Percentiles rank a stretch among this genome's conserved stretches.
Conservation (phyloP, 2,329 filamentous ascomycete genomes). For the Xylariaceae sp. region DNA sequence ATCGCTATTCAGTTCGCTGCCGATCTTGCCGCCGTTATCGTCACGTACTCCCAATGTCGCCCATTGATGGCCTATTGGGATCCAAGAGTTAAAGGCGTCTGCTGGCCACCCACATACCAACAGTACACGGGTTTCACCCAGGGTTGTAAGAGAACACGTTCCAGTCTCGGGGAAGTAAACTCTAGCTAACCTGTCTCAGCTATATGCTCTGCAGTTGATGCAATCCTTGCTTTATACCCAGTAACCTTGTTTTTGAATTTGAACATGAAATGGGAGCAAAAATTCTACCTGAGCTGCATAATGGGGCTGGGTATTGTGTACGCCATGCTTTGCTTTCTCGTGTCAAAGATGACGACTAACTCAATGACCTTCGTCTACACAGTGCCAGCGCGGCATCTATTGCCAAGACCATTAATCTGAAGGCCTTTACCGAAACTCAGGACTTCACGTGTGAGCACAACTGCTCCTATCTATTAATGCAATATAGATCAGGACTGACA, state of each 20-base stretch:
- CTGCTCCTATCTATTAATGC: neutral
- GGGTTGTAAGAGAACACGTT: slow-evolving; percentile 23
- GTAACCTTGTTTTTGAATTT: slow-evolving; percentile 28
- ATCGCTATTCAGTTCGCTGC: slow-evolving; percentile 25
- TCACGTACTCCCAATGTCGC: slow-evolving; percentile 25
- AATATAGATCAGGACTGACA: neutral
- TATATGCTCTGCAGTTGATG: slow-evolving; percentile 24
- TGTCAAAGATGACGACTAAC: neutral
- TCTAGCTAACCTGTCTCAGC: slow-evolving; percentile 17
- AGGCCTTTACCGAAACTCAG: slow-evolving; percentile 8
- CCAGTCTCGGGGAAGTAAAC: neutral
- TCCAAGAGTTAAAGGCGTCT: slow-evolving; percentile 4
- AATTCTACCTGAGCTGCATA: slow-evolving; percentile 16
- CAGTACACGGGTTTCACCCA: slow-evolving; percentile 27
- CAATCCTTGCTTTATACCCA: slow-evolving; percentile 26
- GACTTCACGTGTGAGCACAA: slow-evolving; percentile 10
- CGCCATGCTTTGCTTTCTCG: neutral
- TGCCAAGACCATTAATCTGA: slow-evolving; percentile 21
- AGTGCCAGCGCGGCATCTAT: slow-evolving; percentile 29
- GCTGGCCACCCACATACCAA: slow-evolving; percentile 21
- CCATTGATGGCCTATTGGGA: slow-evolving; percentile 26
- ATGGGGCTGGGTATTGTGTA: slow-evolving; percentile 28
- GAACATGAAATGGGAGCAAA: slow-evolving; percentile 26
- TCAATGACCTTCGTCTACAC: neutral
- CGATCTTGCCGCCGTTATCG: slow-evolving; percentile 22